Evolutionary conservation across 768 basidiomycete species (phyloP), one percentile per base, ranked within the genome.

Genomic region (Tylopilus felleus): DNA sequence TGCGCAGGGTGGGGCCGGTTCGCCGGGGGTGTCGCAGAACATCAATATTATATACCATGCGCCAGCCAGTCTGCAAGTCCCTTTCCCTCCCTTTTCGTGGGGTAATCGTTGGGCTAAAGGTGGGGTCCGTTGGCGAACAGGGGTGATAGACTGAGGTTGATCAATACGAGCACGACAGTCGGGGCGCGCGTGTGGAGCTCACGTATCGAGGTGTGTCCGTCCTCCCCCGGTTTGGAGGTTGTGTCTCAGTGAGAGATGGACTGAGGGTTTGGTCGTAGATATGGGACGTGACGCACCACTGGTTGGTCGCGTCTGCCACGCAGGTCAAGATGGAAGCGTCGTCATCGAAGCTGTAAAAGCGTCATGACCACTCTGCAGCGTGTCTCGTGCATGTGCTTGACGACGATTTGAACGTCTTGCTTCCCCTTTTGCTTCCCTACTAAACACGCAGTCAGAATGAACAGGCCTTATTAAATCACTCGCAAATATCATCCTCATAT

Each of bases 21-120:
- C 60, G 10, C 51, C 69, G 1, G 75, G 75, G 8, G 76, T 80
- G 23, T 79, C 80, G 1, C 76, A 76, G 49, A 71, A 62, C 3
- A 76, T 82, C 59, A 74, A 80, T 49, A 65, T 70, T 2, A 56
- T 74, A n/a, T 81, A 75, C 56, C 78, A 82, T 58, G 66, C 73
- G 5, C 68, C 73, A 1, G 78, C 75, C 1, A 53, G 63, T 19
- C 49, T 68, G 81, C 74, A 58, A 42, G 75, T 69, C 7, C 51
- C 29, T 31, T 27, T 47, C n/a, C 49, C 4, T 17, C 17, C 22
- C 31, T 19, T 47, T 5, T 14, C 14, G 38, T n/a, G 9, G n/a
- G n/a, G n/a, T n/a, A n/a, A n/a, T 38, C 2, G 38, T 38, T 10
- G 38, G 4, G 38, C 38, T 38, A 9, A 36, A 8, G 13, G 38